Conservation (phyloP, 257 asterid species). For the Nicotiana benthamiana region DNA sequence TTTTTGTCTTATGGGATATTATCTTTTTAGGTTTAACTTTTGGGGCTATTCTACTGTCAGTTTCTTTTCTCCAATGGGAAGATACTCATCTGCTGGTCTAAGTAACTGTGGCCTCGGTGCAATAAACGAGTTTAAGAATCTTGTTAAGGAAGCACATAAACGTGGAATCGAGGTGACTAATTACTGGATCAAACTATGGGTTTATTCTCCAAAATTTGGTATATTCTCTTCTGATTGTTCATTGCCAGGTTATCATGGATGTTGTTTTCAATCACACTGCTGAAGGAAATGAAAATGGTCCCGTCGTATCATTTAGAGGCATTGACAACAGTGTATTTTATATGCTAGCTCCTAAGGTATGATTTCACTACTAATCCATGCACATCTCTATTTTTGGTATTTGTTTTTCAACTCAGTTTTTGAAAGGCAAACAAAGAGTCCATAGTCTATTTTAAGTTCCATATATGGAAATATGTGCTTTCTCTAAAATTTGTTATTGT, state of each 20-base stretch:
- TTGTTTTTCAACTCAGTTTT: neutral
- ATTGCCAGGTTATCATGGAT: constrained; percentile 88
- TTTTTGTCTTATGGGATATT: constrained; percentile 9
- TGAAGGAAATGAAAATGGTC: constrained; percentile 97
- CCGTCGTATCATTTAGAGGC: constrained; percentile 75
- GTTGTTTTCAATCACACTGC: constrained; percentile 98
- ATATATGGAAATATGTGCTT: neutral
- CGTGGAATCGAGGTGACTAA: constrained; percentile 76
- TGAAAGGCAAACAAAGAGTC: neutral
- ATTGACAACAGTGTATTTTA: constrained; percentile 84
- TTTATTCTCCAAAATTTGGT: constrained; percentile 10
- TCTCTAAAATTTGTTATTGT: neutral
- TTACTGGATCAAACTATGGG: neutral
- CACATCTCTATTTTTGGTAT: neutral
- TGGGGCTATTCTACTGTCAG: constrained; percentile 98
- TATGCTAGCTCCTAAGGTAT: constrained; percentile 95
- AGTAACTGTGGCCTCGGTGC: constrained; percentile 59
- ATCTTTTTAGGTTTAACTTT: constrained; percentile 67
- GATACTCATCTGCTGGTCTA: constrained; percentile 67
- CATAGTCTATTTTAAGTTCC: neutral
- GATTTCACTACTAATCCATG: neutral
- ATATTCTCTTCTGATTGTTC: constrained; percentile 10
- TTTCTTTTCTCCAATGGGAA: constrained; percentile 94
- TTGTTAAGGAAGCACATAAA: constrained; percentile 94
- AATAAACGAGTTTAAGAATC: constrained; percentile 76